phyloP scores from a whole-genome alignment of 2,329 filamentous ascomycete genomes.

The Sarocladium strictum region DNA sequence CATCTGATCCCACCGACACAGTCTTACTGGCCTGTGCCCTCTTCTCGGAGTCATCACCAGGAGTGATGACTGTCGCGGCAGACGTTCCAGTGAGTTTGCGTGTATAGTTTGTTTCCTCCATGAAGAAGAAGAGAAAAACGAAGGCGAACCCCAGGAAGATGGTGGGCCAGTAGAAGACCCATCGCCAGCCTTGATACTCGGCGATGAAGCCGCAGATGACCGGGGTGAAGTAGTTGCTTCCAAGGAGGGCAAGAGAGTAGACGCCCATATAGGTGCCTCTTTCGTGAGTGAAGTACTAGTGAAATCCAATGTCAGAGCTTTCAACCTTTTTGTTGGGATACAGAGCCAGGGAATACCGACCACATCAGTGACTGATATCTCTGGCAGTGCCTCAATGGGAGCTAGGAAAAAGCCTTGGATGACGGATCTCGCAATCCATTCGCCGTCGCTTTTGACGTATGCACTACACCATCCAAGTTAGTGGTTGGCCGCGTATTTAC shows the following conservation, averaged over 20 bases:
- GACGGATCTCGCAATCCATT: constrained; percentile 39
- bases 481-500: not conserved
- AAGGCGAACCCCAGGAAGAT: constrained; percentile 30
- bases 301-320: constrained; percentile 18
- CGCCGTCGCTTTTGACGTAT: constrained; percentile 23
- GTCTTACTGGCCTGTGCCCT: not conserved
- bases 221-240: constrained; percentile 5
- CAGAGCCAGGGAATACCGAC: not conserved
- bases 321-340: constrained; percentile 19
- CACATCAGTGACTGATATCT: constrained; percentile 36
- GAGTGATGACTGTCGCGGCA: not conserved
- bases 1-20: constrained; percentile 9
- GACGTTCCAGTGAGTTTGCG: constrained; percentile 16
- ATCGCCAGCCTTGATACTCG: constrained; percentile 16
- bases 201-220: constrained; percentile 6
- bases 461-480: constrained; percentile 17
- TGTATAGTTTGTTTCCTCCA: constrained; percentile 54
- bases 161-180: constrained; percentile 32
- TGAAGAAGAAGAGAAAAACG: constrained; percentile 45
- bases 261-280: constrained; percentile 36
- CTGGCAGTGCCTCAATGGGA: constrained; percentile 40
- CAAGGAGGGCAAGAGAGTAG: constrained; percentile 30
- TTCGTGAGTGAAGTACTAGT: constrained; percentile 34
- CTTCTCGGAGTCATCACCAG: not conserved
- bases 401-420: constrained; percentile 37